Base-by-base conservation (phyloP, 257 asterid genomes). In the Rauvolfia tetraphylla region DNA sequence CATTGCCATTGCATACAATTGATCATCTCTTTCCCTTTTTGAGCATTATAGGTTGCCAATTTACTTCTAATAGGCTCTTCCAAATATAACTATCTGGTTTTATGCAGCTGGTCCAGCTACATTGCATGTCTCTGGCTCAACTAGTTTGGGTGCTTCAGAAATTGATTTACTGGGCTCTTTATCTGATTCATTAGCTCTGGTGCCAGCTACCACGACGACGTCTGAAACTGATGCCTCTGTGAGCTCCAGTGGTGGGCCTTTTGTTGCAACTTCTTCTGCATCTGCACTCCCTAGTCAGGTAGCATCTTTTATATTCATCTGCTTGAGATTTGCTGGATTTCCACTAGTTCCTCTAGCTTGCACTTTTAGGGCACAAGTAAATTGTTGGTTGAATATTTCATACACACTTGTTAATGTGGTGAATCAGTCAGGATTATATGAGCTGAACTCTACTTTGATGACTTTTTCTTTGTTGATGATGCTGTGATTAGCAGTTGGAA, bases 121-220 rank as follows among this genome's bases (percentile, higher is more conserved):
- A 48, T 72, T 96, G 44, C 83, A 85, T 81, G 84, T 67, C 71
- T 75, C 89, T 79, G 76, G 85, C 78, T 78, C 91, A 61, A 81
- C 84, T 74, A 57, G 87, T 34, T 72, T 89, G 72, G 75, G 78
- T 39, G 80, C 85, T 81, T 73, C 81, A 58, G 95, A 93, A 34
- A 76, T 91, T 87, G 97, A 95, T 84, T 83, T 91, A 59, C 88
- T 94, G 70, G 97, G 94, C 51, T 85, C 96, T 62, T 79, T 94
- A 49, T 83, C 97, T 5, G 97, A 89, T 15, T 81, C 92, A 53
- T 79, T 93, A 88, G 96, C 96, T 81, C 91, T 87, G 20, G 91
- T 90, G 85, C 90, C 97, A 78, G 79, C 88, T 78, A 81, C 82
- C 25, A 79, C 85, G 70, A 83, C 81, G 56, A 74, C 82, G 27